These are phyloP conservation scores for Ilex asprella DNA, from an alignment of 257 asterid species.

Conservation along the genomic window DNA sequence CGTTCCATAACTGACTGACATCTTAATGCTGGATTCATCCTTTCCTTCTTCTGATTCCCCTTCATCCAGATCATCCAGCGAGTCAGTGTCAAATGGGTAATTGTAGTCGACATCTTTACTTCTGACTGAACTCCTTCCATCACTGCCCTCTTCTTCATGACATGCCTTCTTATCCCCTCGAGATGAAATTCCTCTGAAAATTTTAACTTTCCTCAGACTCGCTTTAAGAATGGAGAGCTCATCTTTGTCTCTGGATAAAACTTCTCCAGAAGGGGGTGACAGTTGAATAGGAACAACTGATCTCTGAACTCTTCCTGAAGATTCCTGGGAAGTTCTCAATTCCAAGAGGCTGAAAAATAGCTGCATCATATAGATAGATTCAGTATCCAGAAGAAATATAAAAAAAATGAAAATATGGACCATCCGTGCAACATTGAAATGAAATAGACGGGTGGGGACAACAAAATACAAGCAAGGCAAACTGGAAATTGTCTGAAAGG, in stretches of 20 bases:
- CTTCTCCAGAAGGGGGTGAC: conserved; percentile 44
- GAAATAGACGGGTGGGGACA: background rate
- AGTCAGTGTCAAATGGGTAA: conserved; percentile 42
- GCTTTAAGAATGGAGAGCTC: conserved; percentile 28
- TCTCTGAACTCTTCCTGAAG: conserved; percentile 30
- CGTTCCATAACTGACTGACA: conserved; percentile 57
- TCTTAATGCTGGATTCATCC: conserved; percentile 24
- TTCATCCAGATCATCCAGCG: conserved; percentile 35
- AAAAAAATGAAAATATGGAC: background rate
- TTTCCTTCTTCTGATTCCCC: conserved; percentile 32
- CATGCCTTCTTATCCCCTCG: conserved; percentile 31
- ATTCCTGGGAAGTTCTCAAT: conserved; percentile 29
- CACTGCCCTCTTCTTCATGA: conserved; percentile 55
- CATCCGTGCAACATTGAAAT: background rate
- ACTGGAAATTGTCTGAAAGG: conserved; percentile 1
- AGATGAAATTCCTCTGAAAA: conserved; percentile 36
- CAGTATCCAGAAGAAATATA: background rate
- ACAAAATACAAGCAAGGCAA: background rate
- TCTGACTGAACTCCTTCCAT: conserved; percentile 50
- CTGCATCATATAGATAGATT: conserved; percentile 28
- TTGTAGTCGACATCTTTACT: conserved; percentile 41
- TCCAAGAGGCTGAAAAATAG: conserved; percentile 42
- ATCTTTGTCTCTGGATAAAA: conserved; percentile 29
- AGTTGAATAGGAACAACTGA: conserved; percentile 32
- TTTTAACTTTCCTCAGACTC: conserved; percentile 35